Evolutionary conservation across 1,284 basidiomycete genomes (phyloP).

Genomic region (Austroboletus niveus): DNA sequence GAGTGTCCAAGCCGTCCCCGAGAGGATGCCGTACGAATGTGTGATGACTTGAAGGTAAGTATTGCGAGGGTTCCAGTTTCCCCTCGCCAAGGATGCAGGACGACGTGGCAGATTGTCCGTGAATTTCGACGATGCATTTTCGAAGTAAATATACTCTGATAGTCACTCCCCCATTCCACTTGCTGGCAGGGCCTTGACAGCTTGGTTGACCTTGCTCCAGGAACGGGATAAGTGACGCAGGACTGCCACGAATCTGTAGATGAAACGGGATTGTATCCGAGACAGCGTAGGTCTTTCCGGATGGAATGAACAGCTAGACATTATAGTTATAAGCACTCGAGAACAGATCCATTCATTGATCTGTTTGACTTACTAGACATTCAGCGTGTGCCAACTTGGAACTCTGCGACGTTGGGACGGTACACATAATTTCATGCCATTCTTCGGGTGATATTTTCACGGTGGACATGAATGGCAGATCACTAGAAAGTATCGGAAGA

Average conservation of each 20-base stretch:
- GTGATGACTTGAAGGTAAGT: conserved; percentile 1
- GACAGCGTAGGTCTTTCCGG: conserved; percentile 22
- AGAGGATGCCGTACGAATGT: conserved; percentile 9
- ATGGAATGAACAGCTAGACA: conserved; percentile 30
- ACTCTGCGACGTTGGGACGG: conserved; percentile 17
- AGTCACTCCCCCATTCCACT: conserved; percentile 3
- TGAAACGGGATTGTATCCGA: conserved; percentile 34
- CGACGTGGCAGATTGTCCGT: conserved; percentile 13
- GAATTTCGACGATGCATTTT: conserved; percentile 12
- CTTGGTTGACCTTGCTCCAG: conserved; percentile 17
- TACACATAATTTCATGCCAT: conserved; percentile 29
- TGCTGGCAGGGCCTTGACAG: neutral
- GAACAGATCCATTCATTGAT: neutral
- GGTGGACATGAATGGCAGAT: conserved; percentile 28
- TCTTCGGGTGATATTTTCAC: conserved; percentile 34
- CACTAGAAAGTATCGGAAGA: conserved; percentile 25
- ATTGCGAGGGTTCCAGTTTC: conserved; percentile 14
- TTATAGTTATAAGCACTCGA: neutral
- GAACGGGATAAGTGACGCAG: conserved; percentile 28
- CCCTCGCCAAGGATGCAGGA: conserved; percentile 22
- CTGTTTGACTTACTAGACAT: conserved; percentile 26
- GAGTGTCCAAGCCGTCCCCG: conserved; percentile 17
- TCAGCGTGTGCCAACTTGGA: conserved; percentile 24
- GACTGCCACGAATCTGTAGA: conserved; percentile 28
- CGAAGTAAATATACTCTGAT: conserved; percentile 28